Base-by-base conservation (phyloP, 2,329 filamentous ascomycete species). In the Neofusicoccum cordaticola region DNA sequence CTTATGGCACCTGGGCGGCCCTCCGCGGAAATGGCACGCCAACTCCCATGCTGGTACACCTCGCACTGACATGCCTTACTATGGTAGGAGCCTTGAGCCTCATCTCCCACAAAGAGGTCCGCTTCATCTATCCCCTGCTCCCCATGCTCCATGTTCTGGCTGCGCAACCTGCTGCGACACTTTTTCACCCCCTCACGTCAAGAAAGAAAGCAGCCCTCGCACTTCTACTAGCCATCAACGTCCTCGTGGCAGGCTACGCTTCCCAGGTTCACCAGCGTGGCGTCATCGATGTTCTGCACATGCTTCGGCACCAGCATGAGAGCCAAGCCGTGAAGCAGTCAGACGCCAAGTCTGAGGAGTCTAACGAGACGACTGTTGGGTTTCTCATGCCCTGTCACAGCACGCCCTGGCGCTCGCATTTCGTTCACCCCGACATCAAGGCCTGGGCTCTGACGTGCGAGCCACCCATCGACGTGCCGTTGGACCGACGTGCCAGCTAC, bases 341-440 rank as follows among this genome's bases (percentile, higher is more conserved):
- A 35, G 47, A 27, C 47, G 47, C 47, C 47, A 15, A 51, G 27
- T 52, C 34, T 6, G 27, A 8, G 15, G 72, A 2, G 72, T 73
- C 27, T 51, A 64, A 19, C 44, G 63, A 50, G 17, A 75, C 71
- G 65, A 65, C 58, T 45, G 81, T 89, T 39, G 89, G 90, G 19
- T 97, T 98, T 79, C 84, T 99, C 27, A 96, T 93, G 85, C 95
- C 95, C 9, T 99, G 95, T 79, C 95, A 99, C 81, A 91, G 90
- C 69, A 98, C 94, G 0, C 94, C 95, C 2, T 98, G 95, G 94
- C 90, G 93, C 71, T 93, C 90, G 15, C 91, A 96, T 72, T 84
- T 98, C 44, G 83, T 96, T 66, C 86, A 95, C 72, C 86, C 91
- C 0, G 80, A 82, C 35, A 87, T 97, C 62, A 80, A 86, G 65